A percentile compares a stretch with the other conserved stretches of the same genome.
phyloP scores from a whole-genome alignment of 2,329 filamentous ascomycete species.

The Paecilomyces sp. region DNA sequence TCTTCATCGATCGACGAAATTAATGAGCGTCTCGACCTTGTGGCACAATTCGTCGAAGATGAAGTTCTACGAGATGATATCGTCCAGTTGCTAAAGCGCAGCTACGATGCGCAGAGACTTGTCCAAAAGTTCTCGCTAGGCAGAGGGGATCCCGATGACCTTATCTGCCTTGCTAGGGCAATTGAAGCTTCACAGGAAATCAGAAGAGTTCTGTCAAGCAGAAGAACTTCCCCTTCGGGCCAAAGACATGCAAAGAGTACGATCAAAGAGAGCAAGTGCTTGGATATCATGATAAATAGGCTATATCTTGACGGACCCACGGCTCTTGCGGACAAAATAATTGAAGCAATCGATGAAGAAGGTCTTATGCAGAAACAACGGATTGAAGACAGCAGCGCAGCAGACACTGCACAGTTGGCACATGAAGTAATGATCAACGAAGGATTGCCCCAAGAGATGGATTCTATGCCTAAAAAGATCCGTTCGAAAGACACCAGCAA shows the following conservation, averaged over 20 bases:
- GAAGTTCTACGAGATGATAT: conserved; percentile 64
- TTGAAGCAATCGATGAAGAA: conserved; percentile 82
- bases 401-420: conserved; percentile 64
- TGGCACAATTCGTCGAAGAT: conserved; percentile 64
- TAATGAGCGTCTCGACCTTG: conserved; percentile 70
- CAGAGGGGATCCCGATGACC: conserved; percentile 83
- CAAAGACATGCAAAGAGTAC: conserved; percentile 9
- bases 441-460: conserved; percentile 51
- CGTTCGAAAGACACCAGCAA: conserved; percentile 20
- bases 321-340: conserved; percentile 64
- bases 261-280: conserved; percentile 7
- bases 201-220: conserved; percentile 21
- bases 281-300: conserved; percentile 23
- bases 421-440: conserved; percentile 63
- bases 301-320: conserved; percentile 54
- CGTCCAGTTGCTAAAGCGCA: conserved; percentile 60
- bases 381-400: conserved; percentile 64
- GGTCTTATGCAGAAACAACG: conserved; percentile 75
- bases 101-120: conserved; percentile 79
- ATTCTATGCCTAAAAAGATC: conserved; percentile 48
- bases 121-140: conserved; percentile 93
- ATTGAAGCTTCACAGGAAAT: conserved; percentile 68
- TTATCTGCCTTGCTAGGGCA: conserved; percentile 75
- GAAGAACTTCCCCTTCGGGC: conserved; percentile 14
- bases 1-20: conserved; percentile 82